These are phyloP conservation scores for Miamiensis avidus DNA, from an alignment of 169 alveolate genomes.

Conservation along the genomic window DNA sequence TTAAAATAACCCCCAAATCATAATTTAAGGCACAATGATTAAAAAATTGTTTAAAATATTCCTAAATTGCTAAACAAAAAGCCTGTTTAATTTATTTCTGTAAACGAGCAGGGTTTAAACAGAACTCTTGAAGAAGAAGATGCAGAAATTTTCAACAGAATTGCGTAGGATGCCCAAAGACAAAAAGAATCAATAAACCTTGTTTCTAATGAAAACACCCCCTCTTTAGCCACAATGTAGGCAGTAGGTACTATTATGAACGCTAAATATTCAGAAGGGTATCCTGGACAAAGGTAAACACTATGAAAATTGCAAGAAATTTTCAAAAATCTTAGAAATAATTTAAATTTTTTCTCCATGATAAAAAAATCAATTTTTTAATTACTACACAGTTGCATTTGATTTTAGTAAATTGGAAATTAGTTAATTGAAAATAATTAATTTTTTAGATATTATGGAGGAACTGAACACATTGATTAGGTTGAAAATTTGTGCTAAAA, in stretches of 20 bases:
- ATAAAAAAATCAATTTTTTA: no score
- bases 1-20: background rate
- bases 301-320: slow-evolving; percentile 12
- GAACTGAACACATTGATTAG: slow-evolving; percentile 48
- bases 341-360: background rate
- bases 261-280: slow-evolving; percentile 92
- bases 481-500: slow-evolving; percentile 53
- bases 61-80: no score
- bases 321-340: background rate
- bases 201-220: slow-evolving; percentile 86
- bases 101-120: background rate
- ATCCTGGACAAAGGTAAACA: slow-evolving; percentile 62
- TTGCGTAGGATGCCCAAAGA: slow-evolving; percentile 57
- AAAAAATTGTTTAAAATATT: no score
- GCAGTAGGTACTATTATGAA: slow-evolving; percentile 80
- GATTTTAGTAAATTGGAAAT: no score
- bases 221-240: slow-evolving; percentile 85
- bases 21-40: background rate
- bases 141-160: slow-evolving; percentile 49
- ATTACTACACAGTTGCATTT: no score
- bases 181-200: slow-evolving; percentile 64
- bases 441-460: slow-evolving; percentile 26
- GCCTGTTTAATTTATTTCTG: background rate
- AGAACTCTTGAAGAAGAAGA: slow-evolving; percentile 57
- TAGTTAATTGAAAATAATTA: background rate